Percentiles rank a stretch among this genome's conserved stretches.
phyloP scores from a whole-genome alignment of 305 asterid species.

The Solanum hybrid region DNA sequence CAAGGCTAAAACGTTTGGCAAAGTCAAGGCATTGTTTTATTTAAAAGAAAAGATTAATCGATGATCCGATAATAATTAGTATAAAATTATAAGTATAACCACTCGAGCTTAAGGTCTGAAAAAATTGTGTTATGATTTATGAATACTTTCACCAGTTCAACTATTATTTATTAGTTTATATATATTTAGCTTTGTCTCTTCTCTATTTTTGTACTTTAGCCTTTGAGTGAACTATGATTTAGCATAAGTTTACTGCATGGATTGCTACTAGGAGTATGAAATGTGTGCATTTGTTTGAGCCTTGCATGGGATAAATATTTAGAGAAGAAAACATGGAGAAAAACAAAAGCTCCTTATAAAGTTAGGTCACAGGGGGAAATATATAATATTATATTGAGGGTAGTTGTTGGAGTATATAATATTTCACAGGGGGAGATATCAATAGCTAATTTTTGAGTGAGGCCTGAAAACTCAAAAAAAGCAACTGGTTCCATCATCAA shows the following conservation, averaged over 20 bases:
- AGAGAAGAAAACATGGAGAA: not conserved
- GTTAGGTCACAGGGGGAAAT: not conserved
- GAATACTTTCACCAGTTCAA: not conserved
- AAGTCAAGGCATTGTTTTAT: not conserved
- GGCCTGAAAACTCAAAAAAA: not conserved
- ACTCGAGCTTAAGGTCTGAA: not conserved
- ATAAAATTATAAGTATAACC: not conserved
- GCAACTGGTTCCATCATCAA: not conserved
- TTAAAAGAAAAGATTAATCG: not conserved
- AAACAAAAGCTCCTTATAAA: not conserved
- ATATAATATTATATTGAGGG: not conserved
- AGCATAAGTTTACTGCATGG: not conserved
- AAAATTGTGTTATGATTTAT: not conserved
- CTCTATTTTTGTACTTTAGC: not conserved
- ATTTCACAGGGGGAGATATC: not conserved
- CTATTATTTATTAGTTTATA: not conserved
- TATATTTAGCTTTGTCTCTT: no score
- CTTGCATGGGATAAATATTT: not conserved
- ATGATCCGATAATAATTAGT: not conserved
- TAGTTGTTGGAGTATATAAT: not conserved
- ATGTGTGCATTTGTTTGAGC: not conserved
- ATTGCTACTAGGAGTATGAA: not conserved
- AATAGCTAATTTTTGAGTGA: not conserved
- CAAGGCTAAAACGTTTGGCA: not conserved
- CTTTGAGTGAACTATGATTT: not conserved